Evolutionary conservation across 306 rosid species (phyloP).

Genomic region (Sechiopsis laciniata): DNA sequence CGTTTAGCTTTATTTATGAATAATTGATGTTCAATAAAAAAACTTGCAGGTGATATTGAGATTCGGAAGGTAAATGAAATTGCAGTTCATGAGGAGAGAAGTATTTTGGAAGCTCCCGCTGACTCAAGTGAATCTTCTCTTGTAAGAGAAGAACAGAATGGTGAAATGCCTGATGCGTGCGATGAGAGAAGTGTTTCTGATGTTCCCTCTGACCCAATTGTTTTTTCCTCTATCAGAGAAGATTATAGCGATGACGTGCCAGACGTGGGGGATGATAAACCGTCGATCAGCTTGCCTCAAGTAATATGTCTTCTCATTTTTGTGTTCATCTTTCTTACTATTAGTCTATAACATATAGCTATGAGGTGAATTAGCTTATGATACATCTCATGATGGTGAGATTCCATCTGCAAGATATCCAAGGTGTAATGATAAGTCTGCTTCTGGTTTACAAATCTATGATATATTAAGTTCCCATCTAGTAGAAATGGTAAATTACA

Average conservation of each 20-base stretch:
- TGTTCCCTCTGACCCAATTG: slow-evolving; percentile 36
- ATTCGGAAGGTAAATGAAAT: slow-evolving; percentile 27
- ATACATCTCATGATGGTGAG: no score
- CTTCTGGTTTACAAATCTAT: neutral
- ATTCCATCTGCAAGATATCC: no score
- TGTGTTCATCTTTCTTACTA: neutral
- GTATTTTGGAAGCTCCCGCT: slow-evolving; percentile 37
- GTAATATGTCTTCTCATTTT: slow-evolving; percentile 36
- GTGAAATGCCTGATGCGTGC: slow-evolving; percentile 26
- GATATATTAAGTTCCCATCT: neutral
- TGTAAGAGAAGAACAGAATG: slow-evolving; percentile 32
- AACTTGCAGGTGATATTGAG: slow-evolving; percentile 46
- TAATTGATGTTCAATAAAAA: slow-evolving; percentile 18
- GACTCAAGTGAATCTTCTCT: slow-evolving; percentile 31
- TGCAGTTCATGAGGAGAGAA: slow-evolving; percentile 29
- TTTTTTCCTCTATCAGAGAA: slow-evolving; percentile 26
- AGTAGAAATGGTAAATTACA: neutral
- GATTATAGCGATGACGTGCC: slow-evolving; percentile 25
- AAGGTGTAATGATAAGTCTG: neutral
- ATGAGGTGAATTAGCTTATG: neutral
- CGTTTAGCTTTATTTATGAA: neutral
- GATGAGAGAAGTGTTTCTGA: slow-evolving; percentile 21
- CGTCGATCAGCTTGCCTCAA: slow-evolving; percentile 40
- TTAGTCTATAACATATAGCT: neutral
- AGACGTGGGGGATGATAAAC: slow-evolving; percentile 31